Conservation (phyloP, 1,284 basidiomycete species). For the Tremellales sp. region DNA sequence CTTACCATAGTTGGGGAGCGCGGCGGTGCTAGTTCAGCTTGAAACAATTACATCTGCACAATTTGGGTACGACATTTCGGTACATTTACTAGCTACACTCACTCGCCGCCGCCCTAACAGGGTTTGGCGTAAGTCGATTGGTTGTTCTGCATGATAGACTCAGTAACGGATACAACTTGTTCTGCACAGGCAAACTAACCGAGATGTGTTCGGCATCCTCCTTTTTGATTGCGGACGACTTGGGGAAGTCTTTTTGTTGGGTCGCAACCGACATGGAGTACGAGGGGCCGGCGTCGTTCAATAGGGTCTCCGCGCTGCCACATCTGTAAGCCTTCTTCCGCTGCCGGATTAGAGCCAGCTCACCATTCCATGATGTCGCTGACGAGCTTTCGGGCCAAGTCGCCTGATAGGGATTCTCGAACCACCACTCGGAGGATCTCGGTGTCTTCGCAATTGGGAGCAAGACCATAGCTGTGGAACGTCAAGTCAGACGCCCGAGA, state of each 20-base stretch:
- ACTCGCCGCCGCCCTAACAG: conserved; percentile 20
- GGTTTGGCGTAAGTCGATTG: conserved; percentile 27
- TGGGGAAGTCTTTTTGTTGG: conserved; percentile 4
- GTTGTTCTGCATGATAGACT: conserved; percentile 14
- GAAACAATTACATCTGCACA: no score
- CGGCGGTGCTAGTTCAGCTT: no score
- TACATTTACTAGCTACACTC: no score
- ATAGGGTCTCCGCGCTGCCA: conserved; percentile 35
- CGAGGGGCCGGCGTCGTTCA: conserved; percentile 33
- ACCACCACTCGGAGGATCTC: conserved; percentile 85
- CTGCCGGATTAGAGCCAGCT: conserved; percentile 1
- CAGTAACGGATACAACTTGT: not conserved
- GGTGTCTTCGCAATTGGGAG: conserved; percentile 62
- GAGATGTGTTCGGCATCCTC: conserved; percentile 18
- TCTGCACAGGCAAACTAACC: conserved; percentile 11
- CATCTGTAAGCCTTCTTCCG: not conserved
- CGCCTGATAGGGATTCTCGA: conserved; percentile 57
- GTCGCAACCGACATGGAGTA: conserved; percentile 23
- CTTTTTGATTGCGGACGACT: conserved; percentile 19
- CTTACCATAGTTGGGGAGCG: no score
- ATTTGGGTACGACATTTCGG: no score
- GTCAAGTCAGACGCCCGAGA: conserved; percentile 6
- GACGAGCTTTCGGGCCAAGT: conserved; percentile 38
- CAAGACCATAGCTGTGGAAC: conserved; percentile 60
- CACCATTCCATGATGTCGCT: conserved; percentile 39